Conservation (phyloP, 352 stramenopile genomes). For the Elongisporangium anandrum region DNA sequence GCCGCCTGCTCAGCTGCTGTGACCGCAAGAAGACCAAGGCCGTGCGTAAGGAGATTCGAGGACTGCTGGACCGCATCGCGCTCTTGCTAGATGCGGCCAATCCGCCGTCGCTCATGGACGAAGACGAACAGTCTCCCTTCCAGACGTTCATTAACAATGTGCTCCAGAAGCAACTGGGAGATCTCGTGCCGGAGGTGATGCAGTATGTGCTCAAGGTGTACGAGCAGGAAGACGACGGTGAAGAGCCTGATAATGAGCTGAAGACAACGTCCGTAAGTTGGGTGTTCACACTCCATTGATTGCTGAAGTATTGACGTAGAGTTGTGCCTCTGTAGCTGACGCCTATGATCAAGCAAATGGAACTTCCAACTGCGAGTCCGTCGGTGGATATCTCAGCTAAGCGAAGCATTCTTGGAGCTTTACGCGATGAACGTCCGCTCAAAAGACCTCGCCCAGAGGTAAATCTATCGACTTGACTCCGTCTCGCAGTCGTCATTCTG, state of each 20-base stretch:
- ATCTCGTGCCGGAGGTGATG: slow-evolving; percentile 41
- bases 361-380: slow-evolving; percentile 1
- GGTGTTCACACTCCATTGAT: slow-evolving; percentile 1
- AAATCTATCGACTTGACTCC: no score
- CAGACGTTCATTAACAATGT: slow-evolving; percentile 31
- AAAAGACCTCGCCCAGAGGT: slow-evolving; percentile 33
- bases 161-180: slow-evolving; percentile 39
- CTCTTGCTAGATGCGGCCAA: slow-evolving; percentile 71
- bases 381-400: slow-evolving; percentile 9
- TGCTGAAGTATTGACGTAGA: neutral
- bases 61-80: slow-evolving; percentile 67
- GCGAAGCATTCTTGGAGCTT: slow-evolving; percentile 58
- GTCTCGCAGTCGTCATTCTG: neutral
- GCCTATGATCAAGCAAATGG: slow-evolving; percentile 14
- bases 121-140: slow-evolving; percentile 70
- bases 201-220: slow-evolving; percentile 43
- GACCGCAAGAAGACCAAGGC: slow-evolving; percentile 16
- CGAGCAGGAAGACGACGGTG: slow-evolving; percentile 48
- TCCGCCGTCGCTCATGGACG: slow-evolving; percentile 52
- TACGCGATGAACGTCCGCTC: slow-evolving; percentile 47
- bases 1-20: slow-evolving; percentile 41
- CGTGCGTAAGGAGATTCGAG: slow-evolving; percentile 57
- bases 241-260: slow-evolving; percentile 7
- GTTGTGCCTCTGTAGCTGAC: slow-evolving; percentile 7
- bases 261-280: slow-evolving; percentile 11